Percentiles rank a stretch among this genome's conserved stretches.
Conservation (phyloP, 1,284 basidiomycete genomes). For the Cutaneotrichosporon mucoides region DNA sequence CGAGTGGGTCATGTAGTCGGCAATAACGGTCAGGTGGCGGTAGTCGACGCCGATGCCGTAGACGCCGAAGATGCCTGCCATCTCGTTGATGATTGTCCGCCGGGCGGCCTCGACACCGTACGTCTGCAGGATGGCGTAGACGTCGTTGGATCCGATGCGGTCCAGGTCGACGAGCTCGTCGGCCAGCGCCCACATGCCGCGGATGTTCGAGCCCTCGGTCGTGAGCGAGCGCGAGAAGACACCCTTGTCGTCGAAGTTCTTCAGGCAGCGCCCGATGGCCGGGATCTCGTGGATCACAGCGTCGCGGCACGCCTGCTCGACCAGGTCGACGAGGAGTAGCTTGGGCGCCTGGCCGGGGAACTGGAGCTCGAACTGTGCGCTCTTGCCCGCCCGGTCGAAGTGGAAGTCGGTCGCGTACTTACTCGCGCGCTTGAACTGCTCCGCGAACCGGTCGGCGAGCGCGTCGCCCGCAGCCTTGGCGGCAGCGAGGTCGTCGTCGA, state of each 20-base stretch:
- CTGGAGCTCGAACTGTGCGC: slow-evolving; percentile 74
- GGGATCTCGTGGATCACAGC: slow-evolving; percentile 84
- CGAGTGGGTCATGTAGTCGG: slow-evolving; percentile 99
- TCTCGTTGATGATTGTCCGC: slow-evolving; percentile 77
- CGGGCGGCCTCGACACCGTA: slow-evolving; percentile 99
- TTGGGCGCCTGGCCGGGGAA: slow-evolving; percentile 66
- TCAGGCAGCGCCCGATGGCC: slow-evolving; percentile 64
- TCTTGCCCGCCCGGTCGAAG: slow-evolving; percentile 63
- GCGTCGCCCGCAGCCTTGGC: slow-evolving; percentile 52
- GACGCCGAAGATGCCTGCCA: slow-evolving; percentile 87
- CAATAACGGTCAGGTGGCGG: slow-evolving; percentile 93
- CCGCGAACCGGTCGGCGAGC: slow-evolving; percentile 47
- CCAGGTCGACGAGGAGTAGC: slow-evolving; percentile 82
- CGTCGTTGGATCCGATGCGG: slow-evolving; percentile 89
- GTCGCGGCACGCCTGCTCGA: slow-evolving; percentile 76
- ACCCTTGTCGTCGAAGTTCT: slow-evolving; percentile 50
- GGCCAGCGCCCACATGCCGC: slow-evolving; percentile 84
- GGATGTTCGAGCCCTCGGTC: slow-evolving; percentile 81
- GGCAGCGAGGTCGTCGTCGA: slow-evolving; percentile 51
- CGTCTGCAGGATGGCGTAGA: slow-evolving; percentile 83
- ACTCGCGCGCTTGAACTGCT: slow-evolving; percentile 52
- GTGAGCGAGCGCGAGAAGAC: slow-evolving; percentile 48
- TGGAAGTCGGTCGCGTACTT: slow-evolving; percentile 61
- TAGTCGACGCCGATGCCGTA: slow-evolving; percentile 96
- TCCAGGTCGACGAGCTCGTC: slow-evolving; percentile 75